Evolutionary conservation across 2,329 filamentous ascomycete species (phyloP), one percentile per base, ranked within the genome.

Genomic region (Cylindrodendrum hubeiense): DNA sequence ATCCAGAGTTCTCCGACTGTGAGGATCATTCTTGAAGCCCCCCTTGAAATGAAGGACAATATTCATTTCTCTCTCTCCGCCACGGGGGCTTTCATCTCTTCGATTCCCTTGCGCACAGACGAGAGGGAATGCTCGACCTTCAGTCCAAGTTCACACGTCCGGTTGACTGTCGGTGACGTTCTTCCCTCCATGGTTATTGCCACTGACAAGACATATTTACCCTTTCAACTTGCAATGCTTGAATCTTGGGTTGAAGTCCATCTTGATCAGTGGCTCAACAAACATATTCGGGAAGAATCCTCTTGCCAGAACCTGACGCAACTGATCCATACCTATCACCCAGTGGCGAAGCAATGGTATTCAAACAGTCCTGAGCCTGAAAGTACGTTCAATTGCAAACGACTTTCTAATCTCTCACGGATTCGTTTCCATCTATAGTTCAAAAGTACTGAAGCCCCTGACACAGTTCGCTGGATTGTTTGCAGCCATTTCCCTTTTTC

Each of bases 1-100:
- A 87, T 72, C 89, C 89, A 91, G 0, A 91, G 73, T 58, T 90
- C 87, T 3, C 89, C 68, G 0, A 86, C 69, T 0, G 84, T 87
- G 0, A 91, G 79, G 3, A 89, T 61, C 84, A 90, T 89, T 5
- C 83, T 65, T 0, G 89, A 91, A 0, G 79, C 69, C 0, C 75
- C 63, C 8, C 34, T n/a, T 30, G 22, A 65, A 1, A 60, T 69
- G 21, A 21, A 51, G 4, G 56, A 66, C 0, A 44, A 62, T 28
- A 50, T 55, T 1, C 2, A 50, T 5, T 57, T 74, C 3, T 57
- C 59, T 0, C 49, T 75, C 5, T 57, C 65, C 2, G 6, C 26
- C 0, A 24, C 67, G 12, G 66, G 73, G 5, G 19, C 21, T 0
- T 75, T 74, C 10, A 12, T 74, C 3, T 19, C 50, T 0, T 58